Percentiles rank a stretch among this genome's conserved stretches.
These are phyloP conservation scores for Paecilomyces niveus DNA, from an alignment of 2,329 filamentous ascomycete genomes.

Conservation along the genomic window DNA sequence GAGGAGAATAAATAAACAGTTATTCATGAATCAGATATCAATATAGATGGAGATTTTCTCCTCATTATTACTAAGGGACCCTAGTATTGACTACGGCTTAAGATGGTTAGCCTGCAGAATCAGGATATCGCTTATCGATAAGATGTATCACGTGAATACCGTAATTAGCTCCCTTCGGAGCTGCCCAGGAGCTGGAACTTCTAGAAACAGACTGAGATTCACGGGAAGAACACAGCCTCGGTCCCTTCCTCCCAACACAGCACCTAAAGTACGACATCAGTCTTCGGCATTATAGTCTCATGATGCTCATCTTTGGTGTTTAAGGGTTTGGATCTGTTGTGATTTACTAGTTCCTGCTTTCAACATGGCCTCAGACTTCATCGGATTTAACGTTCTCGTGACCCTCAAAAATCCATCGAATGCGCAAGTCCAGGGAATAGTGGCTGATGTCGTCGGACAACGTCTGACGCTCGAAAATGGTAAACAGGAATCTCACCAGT, in stretches of 20 bases:
- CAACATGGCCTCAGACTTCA: conserved; percentile 62
- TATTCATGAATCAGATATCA: not conserved
- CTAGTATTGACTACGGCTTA: too few relatives aligned
- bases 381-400: conserved; percentile 69
- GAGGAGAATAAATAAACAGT: not conserved
- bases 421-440: conserved; percentile 60
- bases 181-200: not conserved
- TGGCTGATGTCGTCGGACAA: conserved; percentile 62
- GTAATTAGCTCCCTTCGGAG: not conserved
- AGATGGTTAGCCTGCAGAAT: not conserved
- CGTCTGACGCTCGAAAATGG: conserved; percentile 67
- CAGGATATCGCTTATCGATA: conserved; percentile 8
- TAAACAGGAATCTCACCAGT: conserved; percentile 31
- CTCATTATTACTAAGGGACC: too few relatives aligned
- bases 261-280: not conserved
- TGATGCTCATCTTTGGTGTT: conserved; percentile 2
- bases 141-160: conserved; percentile 4
- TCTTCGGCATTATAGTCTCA: not conserved
- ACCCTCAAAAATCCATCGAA: conserved; percentile 60
- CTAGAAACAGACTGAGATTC: not conserved
- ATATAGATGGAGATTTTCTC: too few relatives aligned
- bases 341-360: conserved; percentile 3
- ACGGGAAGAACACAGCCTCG: not conserved
- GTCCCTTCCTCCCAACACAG: not conserved
- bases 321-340: not conserved